phyloP scores from a whole-genome alignment of 305 asterid species.

The Withania somnifera region DNA sequence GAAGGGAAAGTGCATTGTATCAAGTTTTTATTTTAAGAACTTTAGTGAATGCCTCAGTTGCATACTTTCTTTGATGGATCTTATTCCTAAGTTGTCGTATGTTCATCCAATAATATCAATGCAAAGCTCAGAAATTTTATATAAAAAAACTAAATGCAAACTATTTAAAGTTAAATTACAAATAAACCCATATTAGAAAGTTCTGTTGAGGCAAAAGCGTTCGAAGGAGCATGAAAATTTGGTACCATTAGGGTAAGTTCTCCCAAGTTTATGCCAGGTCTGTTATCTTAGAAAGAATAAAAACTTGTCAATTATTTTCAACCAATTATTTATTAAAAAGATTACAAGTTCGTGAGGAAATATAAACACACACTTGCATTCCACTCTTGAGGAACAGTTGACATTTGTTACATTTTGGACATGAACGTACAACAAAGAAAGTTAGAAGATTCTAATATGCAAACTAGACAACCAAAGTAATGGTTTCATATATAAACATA shows the following conservation, averaged over 20 bases:
- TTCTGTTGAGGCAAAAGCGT: not conserved
- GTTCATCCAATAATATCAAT: not conserved
- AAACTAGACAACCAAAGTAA: not conserved
- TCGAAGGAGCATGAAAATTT: not conserved
- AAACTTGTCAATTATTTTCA: not conserved
- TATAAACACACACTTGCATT: not conserved
- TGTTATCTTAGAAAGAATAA: not conserved
- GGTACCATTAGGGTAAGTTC: not conserved
- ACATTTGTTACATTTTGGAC: not conserved
- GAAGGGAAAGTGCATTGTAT: too few species aligned
- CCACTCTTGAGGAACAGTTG: not conserved
- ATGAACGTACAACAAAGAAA: not conserved
- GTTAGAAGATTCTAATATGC: not conserved
- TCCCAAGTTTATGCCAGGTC: not conserved
- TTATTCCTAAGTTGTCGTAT: too few species aligned
- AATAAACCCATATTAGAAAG: constrained; percentile 1
- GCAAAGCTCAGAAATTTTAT: not conserved
- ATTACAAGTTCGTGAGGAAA: not conserved
- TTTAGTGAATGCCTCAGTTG: too few species aligned
- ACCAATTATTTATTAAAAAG: not conserved
- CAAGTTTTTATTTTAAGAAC: not conserved
- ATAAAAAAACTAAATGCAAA: not conserved
- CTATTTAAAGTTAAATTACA: not conserved
- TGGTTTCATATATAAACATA: not conserved
- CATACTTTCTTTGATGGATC: too few species aligned